Conservation (phyloP, 139 green algal genomes). For the Deuterostichococcus epilithicus region DNA sequence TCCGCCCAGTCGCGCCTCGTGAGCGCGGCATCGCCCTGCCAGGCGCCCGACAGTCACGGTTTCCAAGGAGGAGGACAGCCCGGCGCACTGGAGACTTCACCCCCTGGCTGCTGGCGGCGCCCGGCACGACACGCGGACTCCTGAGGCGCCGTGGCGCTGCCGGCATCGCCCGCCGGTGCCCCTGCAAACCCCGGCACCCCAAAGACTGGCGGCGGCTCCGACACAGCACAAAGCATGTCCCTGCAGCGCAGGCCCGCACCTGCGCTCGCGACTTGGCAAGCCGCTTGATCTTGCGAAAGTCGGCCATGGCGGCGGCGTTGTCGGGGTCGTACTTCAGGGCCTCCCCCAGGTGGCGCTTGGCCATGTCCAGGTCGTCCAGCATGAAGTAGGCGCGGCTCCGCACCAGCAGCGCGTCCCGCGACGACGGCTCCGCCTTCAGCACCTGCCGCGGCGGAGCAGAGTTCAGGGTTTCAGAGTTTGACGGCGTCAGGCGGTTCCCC, state of each 20-base stretch:
- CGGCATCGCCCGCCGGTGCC: neutral
- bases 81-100: neutral
- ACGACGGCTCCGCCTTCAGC: conserved; percentile 40
- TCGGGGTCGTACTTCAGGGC: conserved; percentile 65
- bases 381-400: conserved; percentile 55
- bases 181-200: neutral
- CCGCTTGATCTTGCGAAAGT: conserved; percentile 62
- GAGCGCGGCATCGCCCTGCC: conserved; percentile 25
- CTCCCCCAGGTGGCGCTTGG: conserved; percentile 36
- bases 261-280: conserved; percentile 40
- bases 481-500: conserved; percentile 8
- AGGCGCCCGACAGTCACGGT: neutral
- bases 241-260: neutral
- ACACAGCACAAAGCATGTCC: neutral
- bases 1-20: conserved; percentile 21
- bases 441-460: conserved; percentile 32
- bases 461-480: no score
- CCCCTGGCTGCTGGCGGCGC: neutral
- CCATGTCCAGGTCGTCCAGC: conserved; percentile 27
- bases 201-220: neutral
- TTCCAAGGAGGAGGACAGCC: neutral
- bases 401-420: conserved; percentile 46
- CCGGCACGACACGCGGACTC: neutral
- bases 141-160: neutral
- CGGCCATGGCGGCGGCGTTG: conserved; percentile 24